Conservation (phyloP, 192 early-diverging fungal species). For the Neocallimastix lanati region DNA sequence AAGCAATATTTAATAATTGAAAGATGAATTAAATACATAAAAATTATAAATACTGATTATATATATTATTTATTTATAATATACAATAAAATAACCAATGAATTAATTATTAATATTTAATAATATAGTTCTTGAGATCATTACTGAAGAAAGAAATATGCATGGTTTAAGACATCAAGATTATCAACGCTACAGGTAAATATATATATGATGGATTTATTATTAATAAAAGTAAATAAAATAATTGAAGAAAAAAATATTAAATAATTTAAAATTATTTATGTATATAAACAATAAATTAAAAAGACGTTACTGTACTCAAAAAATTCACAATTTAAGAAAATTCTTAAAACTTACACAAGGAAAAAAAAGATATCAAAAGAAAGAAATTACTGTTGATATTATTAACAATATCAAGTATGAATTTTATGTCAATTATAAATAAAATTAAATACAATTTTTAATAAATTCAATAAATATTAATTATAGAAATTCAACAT, state of each 20-base stretch:
- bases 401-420: constrained; percentile 11
- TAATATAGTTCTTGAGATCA: constrained; percentile 1
- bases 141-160: constrained; percentile 42
- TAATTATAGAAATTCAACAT: too few relatives aligned
- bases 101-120: too few relatives aligned
- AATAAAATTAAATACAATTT: too few relatives aligned
- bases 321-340: constrained; percentile 39
- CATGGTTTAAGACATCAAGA: constrained; percentile 68
- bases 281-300: background rate
- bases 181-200: constrained; percentile 51
- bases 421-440: constrained; percentile 25
- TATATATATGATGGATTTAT: too few relatives aligned
- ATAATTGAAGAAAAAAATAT: too few relatives aligned
- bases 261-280: background rate
- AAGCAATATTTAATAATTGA: too few relatives aligned
- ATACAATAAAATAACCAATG: too few relatives aligned
- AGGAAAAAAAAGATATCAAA: constrained; percentile 18
- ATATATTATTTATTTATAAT: too few relatives aligned
- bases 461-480: too few relatives aligned
- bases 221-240: too few relatives aligned
- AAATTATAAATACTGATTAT: too few relatives aligned
- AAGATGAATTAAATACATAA: too few relatives aligned
- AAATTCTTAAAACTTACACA: constrained; percentile 21
- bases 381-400: constrained; percentile 25
- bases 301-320: constrained; percentile 42